Evolutionary conservation across 2,329 filamentous ascomycete genomes (phyloP), one percentile per base, ranked within the genome.

Genomic region (Aureobasidium musti): DNA sequence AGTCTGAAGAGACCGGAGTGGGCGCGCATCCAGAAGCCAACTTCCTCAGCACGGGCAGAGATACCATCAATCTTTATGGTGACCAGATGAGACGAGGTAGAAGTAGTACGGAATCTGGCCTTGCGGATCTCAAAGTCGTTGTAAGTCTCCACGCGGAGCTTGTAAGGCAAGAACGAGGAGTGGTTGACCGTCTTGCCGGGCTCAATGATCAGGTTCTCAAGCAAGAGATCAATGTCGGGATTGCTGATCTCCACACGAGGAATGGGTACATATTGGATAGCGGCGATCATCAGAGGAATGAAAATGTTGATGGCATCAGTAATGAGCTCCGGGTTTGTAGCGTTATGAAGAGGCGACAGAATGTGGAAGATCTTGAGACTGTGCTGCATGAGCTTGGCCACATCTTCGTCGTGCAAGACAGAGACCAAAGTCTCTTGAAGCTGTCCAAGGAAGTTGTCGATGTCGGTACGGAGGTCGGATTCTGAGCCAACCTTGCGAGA

Each of bases 131-230:
- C 91, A 39, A 97, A 80, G 71, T 96, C 90, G 73, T 96, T 97
- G 77, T 89, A 89, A 0, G 91, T 94, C 69, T 92, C 89, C 3
- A 97, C 80, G 52, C 90, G 89, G 63, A 97, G 82, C 65, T 88
- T 87, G 79, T 92, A 94, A 0, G 94, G 94, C 0, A 98, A 82
- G 81, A 98, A 98, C 0, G 93, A 97, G 3, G 90, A 91, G 69
- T 89, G 82, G 75, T 97, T 94, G 72, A 96, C 83, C 0, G 92
- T 96, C 67, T 83, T 83, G 7, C 94, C 94, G 0, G 94, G 94
- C 74, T 97, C 91, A 37, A 98, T 83, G 68, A 98, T 90, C 37
- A 98, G 82, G 70, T 96, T 97, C 74, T 98, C 94, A 2, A 98
- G 80, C 0, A 98, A 81, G 5, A 98, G 84, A 72, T 97, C 93